phyloP scores from a whole-genome alignment of 768 basidiomycete species.

The Agrocybe pediades region DNA sequence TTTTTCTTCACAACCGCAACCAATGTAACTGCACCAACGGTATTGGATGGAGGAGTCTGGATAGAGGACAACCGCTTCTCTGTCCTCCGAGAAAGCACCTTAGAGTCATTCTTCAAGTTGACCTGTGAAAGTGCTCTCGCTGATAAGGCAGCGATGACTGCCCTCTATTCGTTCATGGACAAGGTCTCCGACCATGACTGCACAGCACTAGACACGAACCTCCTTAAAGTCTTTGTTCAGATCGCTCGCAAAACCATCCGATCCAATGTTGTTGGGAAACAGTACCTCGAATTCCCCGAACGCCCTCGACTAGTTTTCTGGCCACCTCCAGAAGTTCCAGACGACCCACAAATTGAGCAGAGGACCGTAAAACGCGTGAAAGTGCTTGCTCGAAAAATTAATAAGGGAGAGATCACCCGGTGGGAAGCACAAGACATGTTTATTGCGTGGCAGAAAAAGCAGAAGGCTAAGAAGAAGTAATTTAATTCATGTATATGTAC shows the following conservation, averaged over 20 bases:
- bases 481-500: no score
- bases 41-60: conserved; percentile 18
- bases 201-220: conserved; percentile 19
- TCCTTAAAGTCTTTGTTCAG: conserved; percentile 17
- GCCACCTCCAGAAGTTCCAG: no score
- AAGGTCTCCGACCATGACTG: conserved; percentile 25
- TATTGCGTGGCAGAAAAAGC: background rate
- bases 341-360: conserved; percentile 11
- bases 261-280: background rate
- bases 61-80: conserved; percentile 10
- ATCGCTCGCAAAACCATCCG: background rate
- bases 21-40: conserved; percentile 21
- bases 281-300: conserved; percentile 24
- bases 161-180: conserved; percentile 30
- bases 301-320: conserved; percentile 29
- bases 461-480: no score
- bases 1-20: conserved; percentile 10
- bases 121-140: background rate
- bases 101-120: conserved; percentile 20
- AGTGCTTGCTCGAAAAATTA: conserved; percentile 27
- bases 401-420: conserved; percentile 23
- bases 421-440: conserved; percentile 22
- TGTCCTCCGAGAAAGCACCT: conserved; percentile 7
- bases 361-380: conserved; percentile 24
- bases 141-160: conserved; percentile 7